Conservation (phyloP, 164 flowering plant genomes). For the Piper betle region DNA sequence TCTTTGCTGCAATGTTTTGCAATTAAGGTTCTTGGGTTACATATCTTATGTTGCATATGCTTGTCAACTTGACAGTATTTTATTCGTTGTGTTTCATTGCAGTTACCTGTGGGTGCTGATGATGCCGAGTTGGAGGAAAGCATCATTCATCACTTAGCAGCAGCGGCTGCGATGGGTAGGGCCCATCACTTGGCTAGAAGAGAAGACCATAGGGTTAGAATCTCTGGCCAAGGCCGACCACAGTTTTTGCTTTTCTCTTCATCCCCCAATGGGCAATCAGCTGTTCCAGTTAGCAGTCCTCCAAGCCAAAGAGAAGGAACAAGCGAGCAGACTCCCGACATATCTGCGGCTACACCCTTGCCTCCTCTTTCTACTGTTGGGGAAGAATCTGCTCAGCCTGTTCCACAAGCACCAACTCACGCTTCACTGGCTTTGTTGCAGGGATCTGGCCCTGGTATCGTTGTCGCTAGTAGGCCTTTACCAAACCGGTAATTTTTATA, state of each 20-base stretch:
- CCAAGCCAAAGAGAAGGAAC: slow-evolving; percentile 28
- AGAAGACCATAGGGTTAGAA: slow-evolving; percentile 57
- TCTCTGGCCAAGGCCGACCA: slow-evolving; percentile 54
- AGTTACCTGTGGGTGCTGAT: slow-evolving; percentile 59
- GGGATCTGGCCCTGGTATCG: slow-evolving; percentile 27
- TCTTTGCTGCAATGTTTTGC: background rate
- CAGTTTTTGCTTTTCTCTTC: slow-evolving; percentile 54
- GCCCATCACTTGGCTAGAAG: slow-evolving; percentile 59
- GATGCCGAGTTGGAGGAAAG: slow-evolving; percentile 82
- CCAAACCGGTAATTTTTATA: slow-evolving; percentile 23
- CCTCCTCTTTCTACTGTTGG: slow-evolving; percentile 16
- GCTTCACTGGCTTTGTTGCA: slow-evolving; percentile 25
- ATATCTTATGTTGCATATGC: no score
- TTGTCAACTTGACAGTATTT: no score
- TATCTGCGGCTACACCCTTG: slow-evolving; percentile 18
- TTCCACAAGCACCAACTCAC: slow-evolving; percentile 15
- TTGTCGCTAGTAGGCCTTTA: slow-evolving; percentile 16
- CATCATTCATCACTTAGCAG: slow-evolving; percentile 86
- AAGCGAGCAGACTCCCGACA: slow-evolving; percentile 20
- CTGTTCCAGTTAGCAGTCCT: slow-evolving; percentile 23
- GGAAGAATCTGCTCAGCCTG: slow-evolving; percentile 21
- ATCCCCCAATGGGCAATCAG: slow-evolving; percentile 38
- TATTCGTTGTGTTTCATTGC: slow-evolving; percentile 16
- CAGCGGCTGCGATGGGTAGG: slow-evolving; percentile 96
- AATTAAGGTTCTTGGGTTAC: background rate